Percentiles rank a stretch among this genome's conserved stretches.
These are phyloP conservation scores for Podila clonocystis DNA, from an alignment of 192 early-diverging fungal genomes.

Conservation along the genomic window DNA sequence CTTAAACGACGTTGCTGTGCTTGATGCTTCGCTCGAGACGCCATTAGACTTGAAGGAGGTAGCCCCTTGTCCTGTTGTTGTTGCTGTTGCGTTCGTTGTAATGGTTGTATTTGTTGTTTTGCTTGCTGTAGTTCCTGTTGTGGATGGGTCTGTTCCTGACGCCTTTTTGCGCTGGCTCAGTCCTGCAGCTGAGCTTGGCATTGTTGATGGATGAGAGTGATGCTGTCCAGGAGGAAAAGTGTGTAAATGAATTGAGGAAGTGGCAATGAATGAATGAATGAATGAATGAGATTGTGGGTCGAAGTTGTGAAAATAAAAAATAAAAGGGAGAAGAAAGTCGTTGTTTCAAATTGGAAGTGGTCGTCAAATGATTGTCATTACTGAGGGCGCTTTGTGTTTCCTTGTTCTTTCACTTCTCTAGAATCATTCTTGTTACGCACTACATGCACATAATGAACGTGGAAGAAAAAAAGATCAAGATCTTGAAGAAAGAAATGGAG, in stretches of 20 bases:
- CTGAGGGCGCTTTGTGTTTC: neutral
- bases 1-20: neutral
- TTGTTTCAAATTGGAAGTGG: neutral
- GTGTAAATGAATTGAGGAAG: neutral
- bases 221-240: neutral
- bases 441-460: neutral
- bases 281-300: neutral
- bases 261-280: neutral
- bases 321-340: neutral
- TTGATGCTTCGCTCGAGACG: neutral
- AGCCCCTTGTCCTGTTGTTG: neutral
- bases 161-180: constrained; percentile 6
- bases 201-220: constrained; percentile 1
- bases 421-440: neutral
- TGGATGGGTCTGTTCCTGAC: neutral
- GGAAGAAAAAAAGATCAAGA: neutral
- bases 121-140: constrained; percentile 10
- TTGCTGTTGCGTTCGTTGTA: constrained; percentile 1
- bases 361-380: neutral
- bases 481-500: neutral
- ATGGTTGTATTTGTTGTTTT: neutral
- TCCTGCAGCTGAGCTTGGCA: constrained; percentile 19
- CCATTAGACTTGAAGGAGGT: neutral
- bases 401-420: neutral
- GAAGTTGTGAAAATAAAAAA: neutral